Evolutionary conservation across 2,329 filamentous ascomycete species (phyloP).

Genomic region (Neofusicoccum laricinum): DNA sequence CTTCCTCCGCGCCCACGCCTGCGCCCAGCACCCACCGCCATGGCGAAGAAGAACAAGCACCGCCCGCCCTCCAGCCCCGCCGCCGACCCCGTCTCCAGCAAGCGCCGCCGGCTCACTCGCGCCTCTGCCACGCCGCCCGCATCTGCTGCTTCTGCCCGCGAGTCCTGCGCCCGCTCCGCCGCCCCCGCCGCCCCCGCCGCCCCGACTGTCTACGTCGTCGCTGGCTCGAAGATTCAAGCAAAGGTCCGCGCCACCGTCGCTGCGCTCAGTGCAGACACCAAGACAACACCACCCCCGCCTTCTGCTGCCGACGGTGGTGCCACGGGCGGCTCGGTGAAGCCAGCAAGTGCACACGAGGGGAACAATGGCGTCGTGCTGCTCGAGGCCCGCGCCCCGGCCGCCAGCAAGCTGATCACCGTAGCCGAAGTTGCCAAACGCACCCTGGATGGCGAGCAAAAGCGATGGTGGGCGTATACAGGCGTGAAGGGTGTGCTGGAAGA

Average conservation of each 20-base stretch:
- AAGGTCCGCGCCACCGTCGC: slow-evolving; percentile 11
- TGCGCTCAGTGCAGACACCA: not conserved
- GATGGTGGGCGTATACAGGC: slow-evolving; percentile 40
- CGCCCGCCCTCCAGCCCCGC: slow-evolving; percentile 1
- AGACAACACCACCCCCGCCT: not conserved
- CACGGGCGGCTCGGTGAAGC: too few relatives aligned
- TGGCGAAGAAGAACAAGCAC: slow-evolving; percentile 15
- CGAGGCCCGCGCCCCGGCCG: slow-evolving; percentile 23
- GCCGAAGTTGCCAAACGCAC: slow-evolving; percentile 56
- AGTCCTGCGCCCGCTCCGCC: not conserved
- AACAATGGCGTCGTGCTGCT: not conserved
- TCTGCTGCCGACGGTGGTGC: not conserved
- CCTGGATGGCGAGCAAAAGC: slow-evolving; percentile 42
- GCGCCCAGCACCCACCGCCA: not conserved
- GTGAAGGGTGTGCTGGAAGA: slow-evolving; percentile 27
- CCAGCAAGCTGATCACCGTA: slow-evolving; percentile 66
- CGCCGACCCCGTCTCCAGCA: slow-evolving; percentile 3
- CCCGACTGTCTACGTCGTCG: slow-evolving; percentile 1
- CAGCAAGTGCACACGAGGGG: not conserved
- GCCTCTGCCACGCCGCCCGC: not conserved
- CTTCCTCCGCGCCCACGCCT: not conserved
- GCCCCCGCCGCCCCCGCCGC: not conserved
- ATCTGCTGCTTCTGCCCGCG: not conserved
- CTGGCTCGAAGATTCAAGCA: slow-evolving; percentile 10
- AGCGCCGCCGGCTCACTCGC: slow-evolving; percentile 9